Percentiles rank a stretch among this genome's conserved stretches.
phyloP scores from a whole-genome alignment of 257 asterid species.

The Solanum bulbocastanum region DNA sequence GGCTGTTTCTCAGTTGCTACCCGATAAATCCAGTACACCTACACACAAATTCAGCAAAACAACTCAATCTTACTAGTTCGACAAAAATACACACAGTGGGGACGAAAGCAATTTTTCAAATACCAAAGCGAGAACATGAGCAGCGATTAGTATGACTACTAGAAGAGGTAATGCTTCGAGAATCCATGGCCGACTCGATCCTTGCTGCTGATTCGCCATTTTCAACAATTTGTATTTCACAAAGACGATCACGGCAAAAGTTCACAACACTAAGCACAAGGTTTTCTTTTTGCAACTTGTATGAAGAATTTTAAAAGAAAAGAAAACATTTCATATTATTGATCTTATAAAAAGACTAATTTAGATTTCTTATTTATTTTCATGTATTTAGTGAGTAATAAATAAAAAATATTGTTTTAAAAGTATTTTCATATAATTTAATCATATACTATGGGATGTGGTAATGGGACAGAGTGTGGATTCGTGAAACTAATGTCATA shows the following conservation, averaged over 20 bases:
- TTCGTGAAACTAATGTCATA: not conserved
- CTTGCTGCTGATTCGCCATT: slow-evolving; percentile 36
- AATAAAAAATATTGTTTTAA: no score
- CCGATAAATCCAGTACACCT: slow-evolving; percentile 85
- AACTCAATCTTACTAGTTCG: not conserved
- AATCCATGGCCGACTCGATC: slow-evolving; percentile 41
- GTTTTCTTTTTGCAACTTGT: not conserved
- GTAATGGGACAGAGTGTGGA: not conserved
- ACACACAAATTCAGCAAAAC: not conserved
- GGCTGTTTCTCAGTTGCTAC: slow-evolving; percentile 78
- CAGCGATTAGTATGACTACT: slow-evolving; percentile 40
- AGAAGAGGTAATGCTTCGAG: slow-evolving; percentile 41
- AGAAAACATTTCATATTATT: not conserved
- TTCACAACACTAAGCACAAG: not conserved
- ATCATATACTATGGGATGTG: not conserved
- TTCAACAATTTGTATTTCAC: not conserved
- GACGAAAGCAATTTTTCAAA: not conserved
- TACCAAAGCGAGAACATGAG: slow-evolving; percentile 50
- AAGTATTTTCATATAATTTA: no score
- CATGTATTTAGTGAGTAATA: not conserved
- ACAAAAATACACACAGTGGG: not conserved
- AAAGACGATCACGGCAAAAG: not conserved
- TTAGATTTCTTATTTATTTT: not conserved
- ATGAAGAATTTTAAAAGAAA: not conserved
- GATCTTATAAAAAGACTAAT: not conserved